Base-by-base conservation (phyloP, 176 grass and related monocot genomes). In the Microstegium vimineum region DNA sequence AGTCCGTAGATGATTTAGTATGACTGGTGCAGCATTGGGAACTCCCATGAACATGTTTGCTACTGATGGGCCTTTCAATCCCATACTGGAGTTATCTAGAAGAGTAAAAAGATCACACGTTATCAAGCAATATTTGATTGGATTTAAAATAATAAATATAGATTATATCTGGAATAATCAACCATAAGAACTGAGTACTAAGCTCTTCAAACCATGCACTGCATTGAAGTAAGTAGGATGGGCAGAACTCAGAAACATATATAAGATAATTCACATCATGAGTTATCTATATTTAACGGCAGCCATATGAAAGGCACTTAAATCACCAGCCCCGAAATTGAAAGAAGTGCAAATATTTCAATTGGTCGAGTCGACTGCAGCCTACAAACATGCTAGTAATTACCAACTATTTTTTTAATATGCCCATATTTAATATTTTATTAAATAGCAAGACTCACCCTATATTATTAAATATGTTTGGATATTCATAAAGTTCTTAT, bases 161-260 rank as follows among this genome's bases (percentile, higher is more conserved):
- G 20, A n/a, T 54, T n/a, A 8, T 54, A 22, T 54, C 43, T 51
- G 47, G 42, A 45, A 51, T 22, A 47, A 54, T 54, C 18, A 22
- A 54, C 18, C 51, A 54, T 54, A 54, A 54, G 33, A 76, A 1
- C 33, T 47, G 45, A 47, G 17, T 97, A 63, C 84, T 81, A 82
- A 94, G 89, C 63, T 94, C 91, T 4, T 97, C 94, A 79, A 84
- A 97, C 94, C 91, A 97, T 83, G 86, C 83, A 77, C 89, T 97
- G 80, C 4, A 91, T 82, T 61, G 40, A 76, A 86, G 71, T 42
- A 79, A 85, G 60, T 74, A 67, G 27, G 84, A 62, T 51, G 15
- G 20, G 40, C 41, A 77, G 31, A 49, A 25, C 5, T 34, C 20
- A 49, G 28, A 30, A 46, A 52, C 46, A 78, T 75, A 78, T 75